These are phyloP conservation scores for Backusella sp. DNA, from an alignment of 192 early-diverging fungal species.

Conservation along the genomic window DNA sequence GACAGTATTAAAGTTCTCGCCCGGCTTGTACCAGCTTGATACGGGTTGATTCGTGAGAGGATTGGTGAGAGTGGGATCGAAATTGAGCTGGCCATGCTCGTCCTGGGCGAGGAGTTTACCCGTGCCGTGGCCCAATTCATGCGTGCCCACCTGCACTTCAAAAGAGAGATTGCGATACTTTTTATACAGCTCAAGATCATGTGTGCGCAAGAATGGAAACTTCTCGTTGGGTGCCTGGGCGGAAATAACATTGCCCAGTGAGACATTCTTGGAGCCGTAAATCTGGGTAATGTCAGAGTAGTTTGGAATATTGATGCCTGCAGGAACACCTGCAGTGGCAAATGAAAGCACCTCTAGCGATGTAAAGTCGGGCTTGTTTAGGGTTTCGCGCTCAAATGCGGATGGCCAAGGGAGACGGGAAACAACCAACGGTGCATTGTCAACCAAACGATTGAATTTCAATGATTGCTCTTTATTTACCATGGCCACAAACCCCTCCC, in stretches of 20 bases:
- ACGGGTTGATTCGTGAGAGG: slow-evolving; percentile 50
- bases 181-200: slow-evolving; percentile 44
- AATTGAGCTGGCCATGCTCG: slow-evolving; percentile 48
- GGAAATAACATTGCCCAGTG: slow-evolving; percentile 52
- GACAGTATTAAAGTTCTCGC: slow-evolving; percentile 54
- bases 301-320: slow-evolving; percentile 48
- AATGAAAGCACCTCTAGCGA: slow-evolving; percentile 57
- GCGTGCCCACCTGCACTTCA: slow-evolving; percentile 60
- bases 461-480: slow-evolving; percentile 58
- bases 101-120: slow-evolving; percentile 55
- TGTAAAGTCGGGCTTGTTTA: slow-evolving; percentile 58
- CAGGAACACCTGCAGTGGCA: slow-evolving; percentile 46
- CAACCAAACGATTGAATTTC: slow-evolving; percentile 57
- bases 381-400: slow-evolving; percentile 46
- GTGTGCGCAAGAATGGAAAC: slow-evolving; percentile 41
- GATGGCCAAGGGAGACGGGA: slow-evolving; percentile 49
- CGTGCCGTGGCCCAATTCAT: slow-evolving; percentile 57
- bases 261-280: slow-evolving; percentile 63
- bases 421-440: slow-evolving; percentile 47
- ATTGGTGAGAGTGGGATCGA: slow-evolving; percentile 39
- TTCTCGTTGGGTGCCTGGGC: slow-evolving; percentile 47
- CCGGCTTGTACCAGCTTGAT: slow-evolving; percentile 51
- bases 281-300: slow-evolving; percentile 41
- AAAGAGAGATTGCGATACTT: slow-evolving; percentile 41
- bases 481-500: slow-evolving; percentile 65